Evolutionary conservation across 1,139 yeast species (phyloP), one percentile per base, ranked within the genome.

Genomic region (Ashbya aceris): DNA sequence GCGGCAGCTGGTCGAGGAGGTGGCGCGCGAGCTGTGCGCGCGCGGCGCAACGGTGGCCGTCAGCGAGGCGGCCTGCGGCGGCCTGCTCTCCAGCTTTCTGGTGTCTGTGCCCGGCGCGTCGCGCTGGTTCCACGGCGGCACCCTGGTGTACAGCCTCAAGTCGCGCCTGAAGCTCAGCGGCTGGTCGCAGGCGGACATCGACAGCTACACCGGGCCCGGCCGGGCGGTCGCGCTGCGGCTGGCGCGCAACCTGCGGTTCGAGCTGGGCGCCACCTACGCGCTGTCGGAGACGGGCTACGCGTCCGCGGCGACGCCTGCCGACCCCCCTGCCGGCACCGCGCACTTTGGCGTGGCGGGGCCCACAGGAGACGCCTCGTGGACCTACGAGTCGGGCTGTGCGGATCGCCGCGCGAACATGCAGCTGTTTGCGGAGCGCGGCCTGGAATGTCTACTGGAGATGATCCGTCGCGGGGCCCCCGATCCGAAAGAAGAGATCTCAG

Each of bases 31-130:
- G 9, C 68, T 84, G 33, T 62, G 74, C 27, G 56, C 62, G 10
- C 66, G 78, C 17, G 64, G 70, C 6, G 79, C 79, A 55, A 83
- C 94, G 0, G 65, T 85, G 36, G 83, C 93, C 1, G 79, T 83
- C 2, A 78, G 89, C 4, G 95, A 85, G 56, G 87, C 93, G 8
- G 94, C 95, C 0, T 85, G 95, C 61, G 95, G 95, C 8, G 95
- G 95, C 0, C 69, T 85, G 27, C 66, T 85, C 8, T 80, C 93
- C 5, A 84, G 95, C 1, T 84, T 83, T 54, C 60, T 85, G 32
- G 86, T 85, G 7, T 74, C 91, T 1, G 77, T 83, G 2, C 89
- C 94, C 0, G 95, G 95, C 3, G 95, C 95, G 0, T 81, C 91
- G 9, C 67, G 73, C 45, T 85, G 83, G 63, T 85, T 82, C 55